These are phyloP conservation scores for Ricinus communis DNA, from an alignment of 345 rosid species.

Conservation along the genomic window DNA sequence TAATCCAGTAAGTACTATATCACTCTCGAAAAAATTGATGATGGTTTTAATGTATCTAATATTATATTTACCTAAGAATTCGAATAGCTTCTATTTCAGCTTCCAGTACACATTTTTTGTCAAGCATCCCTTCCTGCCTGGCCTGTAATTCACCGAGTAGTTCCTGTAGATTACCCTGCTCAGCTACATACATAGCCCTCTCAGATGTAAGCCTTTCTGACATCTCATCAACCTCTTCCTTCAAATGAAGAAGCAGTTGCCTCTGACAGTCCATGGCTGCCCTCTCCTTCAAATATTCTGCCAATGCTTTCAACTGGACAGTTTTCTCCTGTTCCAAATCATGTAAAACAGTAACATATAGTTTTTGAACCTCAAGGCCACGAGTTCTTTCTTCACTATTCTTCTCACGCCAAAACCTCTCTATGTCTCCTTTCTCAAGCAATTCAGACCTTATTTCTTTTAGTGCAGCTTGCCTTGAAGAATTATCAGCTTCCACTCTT, in stretches of 20 bases:
- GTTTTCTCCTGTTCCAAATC: slow-evolving; percentile 61
- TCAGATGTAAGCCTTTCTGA: slow-evolving; percentile 64
- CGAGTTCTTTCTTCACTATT: slow-evolving; percentile 50
- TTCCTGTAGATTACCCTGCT: slow-evolving; percentile 47
- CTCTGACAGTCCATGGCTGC: slow-evolving; percentile 80
- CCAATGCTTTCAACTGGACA: slow-evolving; percentile 42
- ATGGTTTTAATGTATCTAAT: not conserved
- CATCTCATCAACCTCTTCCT: slow-evolving; percentile 72
- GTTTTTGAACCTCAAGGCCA: slow-evolving; percentile 49
- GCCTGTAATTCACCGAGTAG: slow-evolving; percentile 42
- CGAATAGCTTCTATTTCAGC: slow-evolving; percentile 80
- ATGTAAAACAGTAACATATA: slow-evolving; percentile 33
- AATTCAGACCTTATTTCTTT: slow-evolving; percentile 62
- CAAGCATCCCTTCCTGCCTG: slow-evolving; percentile 52
- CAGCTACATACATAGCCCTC: slow-evolving; percentile 42
- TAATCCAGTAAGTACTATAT: not conserved
- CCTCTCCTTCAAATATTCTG: slow-evolving; percentile 64
- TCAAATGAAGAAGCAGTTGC: slow-evolving; percentile 59
- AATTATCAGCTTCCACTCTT: slow-evolving; percentile 60
- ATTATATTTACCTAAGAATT: slow-evolving; percentile 63
- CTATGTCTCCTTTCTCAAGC: slow-evolving; percentile 66
- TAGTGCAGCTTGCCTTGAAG: slow-evolving; percentile 48
- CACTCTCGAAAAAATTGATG: not conserved
- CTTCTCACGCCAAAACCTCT: slow-evolving; percentile 62
- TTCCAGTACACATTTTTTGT: slow-evolving; percentile 65